Base-by-base conservation (phyloP, 768 basidiomycete genomes). In the Infundibulicybe gibba region DNA sequence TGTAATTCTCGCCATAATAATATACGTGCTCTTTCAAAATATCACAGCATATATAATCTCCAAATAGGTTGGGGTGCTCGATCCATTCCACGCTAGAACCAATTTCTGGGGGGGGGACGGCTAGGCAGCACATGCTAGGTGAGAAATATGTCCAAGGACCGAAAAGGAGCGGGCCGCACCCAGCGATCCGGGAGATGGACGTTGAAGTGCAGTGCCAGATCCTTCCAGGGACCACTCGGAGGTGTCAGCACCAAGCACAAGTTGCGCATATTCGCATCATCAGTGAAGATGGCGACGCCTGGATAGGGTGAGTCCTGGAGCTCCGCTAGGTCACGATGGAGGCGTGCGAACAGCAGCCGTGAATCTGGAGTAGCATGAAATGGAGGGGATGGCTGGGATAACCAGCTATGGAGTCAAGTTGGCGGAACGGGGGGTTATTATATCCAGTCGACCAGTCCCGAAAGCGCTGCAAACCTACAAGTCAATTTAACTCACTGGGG, bases 211-310 rank as follows among this genome's bases (percentile, higher is more conserved):
- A 74, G 52, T 1, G 67, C 55, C 33, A 75, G 54, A 33, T 63
- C 67, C 45, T 66, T 72, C 70, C 70, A 76, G 6, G 74, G 72
- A 17, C 74, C 74, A 45, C 64, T 64, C 1, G 70, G 67, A 38
- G 72, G 73, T 1, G 66, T 71, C n/a, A 75, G 63, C 14, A 74
- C 63, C 12, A 75, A 57, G 47, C 72, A 76, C 44, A 76, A 62
- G 48, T 64, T 62, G 48, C 64, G 64, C 39, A 72, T 55, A 55
- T 75, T 55, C 38, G 65, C 64, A 53, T 76, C 73, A 51, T 74
- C 61, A 54, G 56, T 61, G 57, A 67, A 71, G 57, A 74, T 60
- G 46, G 57, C 51, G 45, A 75, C 67, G 19, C 72, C 74, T 38
- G 71, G 72, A 43, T 75, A 74, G 9, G 72, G 71, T 5, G 66